Evolutionary conservation across 345 rosid species (phyloP).

Genomic region (Excoecaria agallocha): DNA sequence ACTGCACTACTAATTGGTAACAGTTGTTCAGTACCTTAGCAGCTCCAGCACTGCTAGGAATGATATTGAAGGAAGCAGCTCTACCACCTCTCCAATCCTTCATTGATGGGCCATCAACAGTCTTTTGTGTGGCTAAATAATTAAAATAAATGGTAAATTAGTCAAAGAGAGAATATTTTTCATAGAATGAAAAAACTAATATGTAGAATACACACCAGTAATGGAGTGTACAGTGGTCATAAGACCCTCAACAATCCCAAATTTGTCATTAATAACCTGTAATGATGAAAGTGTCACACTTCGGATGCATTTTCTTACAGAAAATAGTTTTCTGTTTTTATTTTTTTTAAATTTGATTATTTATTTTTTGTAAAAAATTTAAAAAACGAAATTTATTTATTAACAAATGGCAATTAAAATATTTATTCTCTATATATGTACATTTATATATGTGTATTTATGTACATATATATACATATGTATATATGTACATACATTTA

Average conservation of each 20-base stretch:
- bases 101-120: slow-evolving; percentile 74
- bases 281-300: not conserved
- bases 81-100: slow-evolving; percentile 82
- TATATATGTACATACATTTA: too few species aligned
- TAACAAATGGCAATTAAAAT: too few species aligned
- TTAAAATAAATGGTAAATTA: not conserved
- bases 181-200: not conserved
- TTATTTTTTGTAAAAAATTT: too few species aligned
- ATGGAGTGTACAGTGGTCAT: slow-evolving; percentile 75
- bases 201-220: slow-evolving; percentile 37
- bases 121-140: slow-evolving; percentile 60
- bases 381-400: too few species aligned
- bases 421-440: too few species aligned
- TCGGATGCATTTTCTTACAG: too few species aligned
- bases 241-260: slow-evolving; percentile 72
- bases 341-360: too few species aligned
- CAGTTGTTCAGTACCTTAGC: slow-evolving; percentile 45
- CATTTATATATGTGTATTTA: too few species aligned
- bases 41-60: slow-evolving; percentile 75
- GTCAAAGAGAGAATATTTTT: not conserved
- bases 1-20: not conserved
- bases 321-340: too few species aligned
- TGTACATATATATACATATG: too few species aligned
- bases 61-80: slow-evolving; percentile 69
- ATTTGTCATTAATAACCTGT: slow-evolving; percentile 58